phyloP scores from a whole-genome alignment of 2,329 filamentous ascomycete species.

The Hortaea sp. region DNA sequence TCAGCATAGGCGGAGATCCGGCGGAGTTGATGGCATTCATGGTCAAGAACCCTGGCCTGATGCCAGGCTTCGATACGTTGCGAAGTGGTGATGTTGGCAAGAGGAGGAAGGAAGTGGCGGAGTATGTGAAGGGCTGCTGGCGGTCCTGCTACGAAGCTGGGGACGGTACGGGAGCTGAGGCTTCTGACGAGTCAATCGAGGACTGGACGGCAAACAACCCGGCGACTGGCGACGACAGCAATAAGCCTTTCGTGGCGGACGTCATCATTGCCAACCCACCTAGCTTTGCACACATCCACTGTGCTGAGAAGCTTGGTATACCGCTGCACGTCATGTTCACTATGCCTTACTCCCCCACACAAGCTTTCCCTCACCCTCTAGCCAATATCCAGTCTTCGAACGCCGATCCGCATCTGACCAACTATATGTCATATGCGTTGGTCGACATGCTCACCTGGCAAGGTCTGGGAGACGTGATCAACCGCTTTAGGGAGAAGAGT shows the following conservation, averaged over 20 bases:
- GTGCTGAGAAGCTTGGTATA: slow-evolving; percentile 64
- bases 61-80: slow-evolving; percentile 70
- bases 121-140: slow-evolving; percentile 81
- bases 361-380: slow-evolving; percentile 75
- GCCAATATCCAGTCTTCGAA: slow-evolving; percentile 71
- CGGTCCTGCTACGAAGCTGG: slow-evolving; percentile 72
- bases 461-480: slow-evolving; percentile 82
- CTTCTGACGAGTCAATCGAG: slow-evolving; percentile 36
- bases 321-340: slow-evolving; percentile 85
- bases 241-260: slow-evolving; percentile 68
- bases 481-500: slow-evolving; percentile 66
- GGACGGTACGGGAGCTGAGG: slow-evolving; percentile 44
- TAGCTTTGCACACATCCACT: slow-evolving; percentile 65
- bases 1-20: slow-evolving; percentile 42
- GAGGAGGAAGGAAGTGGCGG: slow-evolving; percentile 62
- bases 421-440: slow-evolving; percentile 72
- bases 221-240: slow-evolving; percentile 26
- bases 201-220: slow-evolving; percentile 29
- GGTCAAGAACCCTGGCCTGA: slow-evolving; percentile 79
- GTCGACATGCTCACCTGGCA: slow-evolving; percentile 94
- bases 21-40: slow-evolving; percentile 60
- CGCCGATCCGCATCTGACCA: slow-evolving; percentile 65
- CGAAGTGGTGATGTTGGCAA: slow-evolving; percentile 68
- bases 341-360: slow-evolving; percentile 85
- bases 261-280: slow-evolving; percentile 71